These are phyloP conservation scores for Calvatia gigantea DNA, from an alignment of 768 basidiomycete species.

Conservation along the genomic window DNA sequence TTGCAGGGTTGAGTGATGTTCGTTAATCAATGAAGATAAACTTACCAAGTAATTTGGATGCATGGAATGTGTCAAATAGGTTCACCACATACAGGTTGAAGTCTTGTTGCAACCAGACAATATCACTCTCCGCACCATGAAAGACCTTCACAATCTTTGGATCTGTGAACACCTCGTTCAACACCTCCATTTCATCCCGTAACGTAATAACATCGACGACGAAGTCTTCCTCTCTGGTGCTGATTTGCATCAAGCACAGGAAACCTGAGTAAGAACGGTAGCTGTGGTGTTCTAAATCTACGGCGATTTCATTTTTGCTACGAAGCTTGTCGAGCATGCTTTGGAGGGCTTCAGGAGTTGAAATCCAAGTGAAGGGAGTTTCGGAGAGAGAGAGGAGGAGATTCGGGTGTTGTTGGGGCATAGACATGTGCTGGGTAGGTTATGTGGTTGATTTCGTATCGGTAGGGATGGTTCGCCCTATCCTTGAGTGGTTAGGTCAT, in stretches of 20 bases:
- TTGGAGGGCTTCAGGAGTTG: constrained; percentile 50
- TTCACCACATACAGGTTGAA: constrained; percentile 93
- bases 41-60: constrained; percentile 77
- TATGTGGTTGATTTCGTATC: constrained; percentile 76
- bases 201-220: constrained; percentile 80
- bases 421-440: constrained; percentile 69
- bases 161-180: constrained; percentile 85
- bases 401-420: constrained; percentile 40
- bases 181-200: constrained; percentile 65
- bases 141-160: constrained; percentile 88
- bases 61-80: constrained; percentile 97
- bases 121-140: constrained; percentile 92
- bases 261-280: constrained; percentile 84
- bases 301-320: constrained; percentile 71
- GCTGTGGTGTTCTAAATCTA: constrained; percentile 94
- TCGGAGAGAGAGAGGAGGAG: constrained; percentile 57
- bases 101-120: constrained; percentile 95
- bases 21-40: not conserved
- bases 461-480: constrained; percentile 71
- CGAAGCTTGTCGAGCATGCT: constrained; percentile 68
- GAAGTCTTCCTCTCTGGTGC: constrained; percentile 81
- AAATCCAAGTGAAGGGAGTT: constrained; percentile 70
- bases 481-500: not conserved
- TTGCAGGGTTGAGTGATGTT: not conserved
- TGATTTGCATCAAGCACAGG: constrained; percentile 91